Base-by-base conservation (phyloP, 192 early-diverging fungal genomes). In the Fimicolochytrium jonesii region DNA sequence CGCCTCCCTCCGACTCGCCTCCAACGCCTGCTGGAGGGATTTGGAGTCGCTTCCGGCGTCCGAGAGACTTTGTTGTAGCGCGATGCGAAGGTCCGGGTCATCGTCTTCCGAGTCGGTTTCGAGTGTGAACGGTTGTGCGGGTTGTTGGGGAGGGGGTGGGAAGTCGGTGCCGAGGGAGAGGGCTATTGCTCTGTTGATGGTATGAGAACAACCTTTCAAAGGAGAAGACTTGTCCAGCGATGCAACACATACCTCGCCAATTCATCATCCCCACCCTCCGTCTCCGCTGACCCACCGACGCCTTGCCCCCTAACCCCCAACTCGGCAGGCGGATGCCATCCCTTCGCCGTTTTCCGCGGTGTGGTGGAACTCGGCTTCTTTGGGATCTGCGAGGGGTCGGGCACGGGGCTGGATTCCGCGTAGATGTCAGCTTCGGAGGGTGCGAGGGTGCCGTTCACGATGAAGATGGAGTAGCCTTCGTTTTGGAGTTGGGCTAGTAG, bases 391-490 rank as follows among this genome's bases (percentile, higher is more conserved):
- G 52, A 20, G 11, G 56, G 59, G 15, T 55, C 30, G 6, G 79
- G 79, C 6, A 66, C 42, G 22, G 79, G 79, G 25, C 20, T 26
- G 15, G 41, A 29, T 17, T 31, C 37, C 1, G 79, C 79, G 56
- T 61, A 68, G 2, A 58, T 29, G 52, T 81, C 79, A 4, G 73
- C 79, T 20, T 73, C 71, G 20, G 34, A 56, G 4, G 36, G 52
- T 17, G 71, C 67, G 15, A 74, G 33, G 4, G 13, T 34, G 45
- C 76, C 76, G 7, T 11, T 45, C n/a, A 81, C 70, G 9, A 81
- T 66, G 60, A 78, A 81, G 5, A 81, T 67, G 17, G 64, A 69
- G 49, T 78, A 81, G 28, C 79, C 79, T 56, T 76, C 76, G 26
- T 49, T 68, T 26, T 73, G 25, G 2, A 81, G 45, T 52, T 78